Evolutionary conservation across 116 monocot genomes (phyloP), one percentile per base, ranked within the genome.

Genomic region (Dioscorea cayenensis): DNA sequence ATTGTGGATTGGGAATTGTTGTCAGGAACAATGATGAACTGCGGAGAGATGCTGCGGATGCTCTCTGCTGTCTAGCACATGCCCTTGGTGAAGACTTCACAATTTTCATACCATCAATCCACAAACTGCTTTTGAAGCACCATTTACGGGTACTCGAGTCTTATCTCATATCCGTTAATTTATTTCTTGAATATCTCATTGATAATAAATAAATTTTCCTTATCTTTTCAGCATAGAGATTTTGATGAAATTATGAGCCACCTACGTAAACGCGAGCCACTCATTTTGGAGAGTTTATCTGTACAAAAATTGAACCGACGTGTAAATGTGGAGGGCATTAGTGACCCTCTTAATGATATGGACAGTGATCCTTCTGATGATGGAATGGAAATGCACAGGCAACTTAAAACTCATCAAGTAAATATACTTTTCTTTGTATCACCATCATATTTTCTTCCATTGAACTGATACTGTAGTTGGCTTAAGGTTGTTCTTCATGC

Each of bases 81-180:
- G 85, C 93, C 36, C 94, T 93, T 75, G 90, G 97, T 35, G 94
- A 99, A 58, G 97, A 99, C 17, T 99, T 93, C 73, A 82, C 83
- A 22, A 93, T 93, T 22, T 99, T 93, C 65, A 77, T 94, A 49
- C 85, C 90, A 55, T 89, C 90, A 66, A 87, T 93, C 55, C 84
- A 80, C 64, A 99, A 99, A 78, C 65, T 99, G 64, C 72, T 99
- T 73, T 36, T 75, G 60, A 93, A 99, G 64, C 90, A 93, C 69
- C 86, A 84, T 76, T 65, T 93, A 60, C 80, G 84, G 85, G 97
- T 97, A 61, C 59, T 68, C 14, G 67, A 0, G 74, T 64, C n/a
- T 66, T 71, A 10, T 9, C 13, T 36, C 19, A 20, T 63, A 49
- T 25, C 14, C 49, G 22, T 29, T 70, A 8, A 5, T 55, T 73